phyloP scores from a whole-genome alignment of 495 filamentous ascomycete genomes.

The Hypomontagnella submonticulosa region DNA sequence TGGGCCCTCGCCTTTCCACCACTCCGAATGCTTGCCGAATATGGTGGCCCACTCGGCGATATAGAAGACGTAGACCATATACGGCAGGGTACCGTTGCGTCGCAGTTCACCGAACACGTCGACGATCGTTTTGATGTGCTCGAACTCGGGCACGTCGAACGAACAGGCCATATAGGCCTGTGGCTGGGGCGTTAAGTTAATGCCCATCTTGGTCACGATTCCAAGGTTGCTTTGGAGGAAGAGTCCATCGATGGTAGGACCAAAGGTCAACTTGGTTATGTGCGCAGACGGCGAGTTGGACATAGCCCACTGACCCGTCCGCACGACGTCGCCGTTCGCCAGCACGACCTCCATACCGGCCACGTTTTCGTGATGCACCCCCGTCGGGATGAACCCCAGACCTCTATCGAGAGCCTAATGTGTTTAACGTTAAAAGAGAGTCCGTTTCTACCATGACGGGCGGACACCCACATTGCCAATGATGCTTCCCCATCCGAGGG shows the following conservation, averaged over 20 bases:
- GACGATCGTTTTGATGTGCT: constrained; percentile 57
- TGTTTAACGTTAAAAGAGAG: background rate
- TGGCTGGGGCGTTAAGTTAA: constrained; percentile 60
- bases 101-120: constrained; percentile 54
- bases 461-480: constrained; percentile 60
- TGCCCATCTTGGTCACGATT: constrained; percentile 61
- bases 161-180: constrained; percentile 62
- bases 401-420: constrained; percentile 55
- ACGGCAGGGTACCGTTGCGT: constrained; percentile 51
- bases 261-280: constrained; percentile 60
- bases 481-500: constrained; percentile 67
- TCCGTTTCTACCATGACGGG: background rate
- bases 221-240: constrained; percentile 63
- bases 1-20: constrained; percentile 57
- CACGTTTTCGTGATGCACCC: constrained; percentile 60
- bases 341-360: constrained; percentile 63
- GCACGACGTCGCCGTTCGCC: constrained; percentile 58
- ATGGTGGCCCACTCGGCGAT: constrained; percentile 62
- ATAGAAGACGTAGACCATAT: constrained; percentile 58
- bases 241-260: constrained; percentile 60
- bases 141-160: constrained; percentile 59
- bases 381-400: constrained; percentile 59
- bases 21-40: constrained; percentile 56
- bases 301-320: constrained; percentile 64
- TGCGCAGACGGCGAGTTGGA: constrained; percentile 54